phyloP scores from a whole-genome alignment of 1,284 basidiomycete species.

The Microbotryomycetes sp. region DNA sequence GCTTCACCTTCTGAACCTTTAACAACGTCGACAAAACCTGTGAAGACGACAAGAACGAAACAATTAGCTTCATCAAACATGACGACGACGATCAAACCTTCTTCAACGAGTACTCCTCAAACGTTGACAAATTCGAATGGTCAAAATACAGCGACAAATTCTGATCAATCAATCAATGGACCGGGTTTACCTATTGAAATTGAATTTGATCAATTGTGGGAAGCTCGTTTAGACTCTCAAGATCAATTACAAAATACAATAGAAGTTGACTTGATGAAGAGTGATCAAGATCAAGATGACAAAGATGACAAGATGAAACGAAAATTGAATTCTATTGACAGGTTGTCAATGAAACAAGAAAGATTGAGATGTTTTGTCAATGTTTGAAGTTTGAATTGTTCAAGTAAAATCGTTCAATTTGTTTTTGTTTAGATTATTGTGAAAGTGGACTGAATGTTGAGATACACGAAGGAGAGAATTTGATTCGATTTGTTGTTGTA shows the following conservation, averaged over 20 bases:
- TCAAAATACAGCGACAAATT: too few relatives aligned
- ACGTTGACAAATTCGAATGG: constrained; percentile 43
- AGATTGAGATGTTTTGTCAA: constrained; percentile 24
- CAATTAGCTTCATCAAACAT: not conserved
- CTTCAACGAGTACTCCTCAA: not conserved
- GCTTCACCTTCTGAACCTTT: constrained; percentile 33
- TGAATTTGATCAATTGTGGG: constrained; percentile 91
- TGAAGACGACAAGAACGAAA: constrained; percentile 35
- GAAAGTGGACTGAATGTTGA: too few relatives aligned
- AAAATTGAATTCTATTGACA: too few relatives aligned
- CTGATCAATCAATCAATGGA: too few relatives aligned
- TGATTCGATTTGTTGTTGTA: too few relatives aligned
- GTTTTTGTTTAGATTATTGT: too few relatives aligned
- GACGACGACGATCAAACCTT: constrained; percentile 30
- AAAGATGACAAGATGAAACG: not conserved
- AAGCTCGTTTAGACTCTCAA: constrained; percentile 60
- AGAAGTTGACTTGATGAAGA: too few relatives aligned
- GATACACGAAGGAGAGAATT: too few relatives aligned
- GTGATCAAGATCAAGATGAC: not conserved
- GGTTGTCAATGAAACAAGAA: constrained; percentile 27
- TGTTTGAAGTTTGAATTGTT: not conserved
- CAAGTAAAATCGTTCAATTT: too few relatives aligned
- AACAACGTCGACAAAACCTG: not conserved
- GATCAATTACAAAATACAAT: not conserved
- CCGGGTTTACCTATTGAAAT: constrained; percentile 60